Conservation (phyloP, 2,329 filamentous ascomycete species). For the Coccinonectria pachysandricola region DNA sequence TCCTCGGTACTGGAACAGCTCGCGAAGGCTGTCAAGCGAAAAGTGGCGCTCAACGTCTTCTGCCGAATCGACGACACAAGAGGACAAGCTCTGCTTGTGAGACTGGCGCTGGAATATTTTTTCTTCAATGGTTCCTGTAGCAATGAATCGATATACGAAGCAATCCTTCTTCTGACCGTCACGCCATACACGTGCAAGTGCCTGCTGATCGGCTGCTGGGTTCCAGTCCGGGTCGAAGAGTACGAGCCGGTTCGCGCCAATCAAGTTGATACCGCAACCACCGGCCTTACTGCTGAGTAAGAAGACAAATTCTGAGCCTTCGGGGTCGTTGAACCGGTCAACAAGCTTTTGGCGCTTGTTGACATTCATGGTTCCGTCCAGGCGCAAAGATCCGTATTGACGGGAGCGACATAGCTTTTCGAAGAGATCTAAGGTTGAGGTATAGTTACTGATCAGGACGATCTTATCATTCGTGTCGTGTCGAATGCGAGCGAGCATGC, state of each 20-base stretch:
- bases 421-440: slow-evolving; percentile 89
- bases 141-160: slow-evolving; percentile 99
- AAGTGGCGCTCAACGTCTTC: slow-evolving; percentile 98
- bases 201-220: slow-evolving; percentile 93
- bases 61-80: slow-evolving; percentile 89
- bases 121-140: slow-evolving; percentile 94
- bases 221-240: slow-evolving; percentile 99
- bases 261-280: slow-evolving; percentile 91
- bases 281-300: slow-evolving; percentile 94
- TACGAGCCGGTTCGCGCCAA: slow-evolving; percentile 87
- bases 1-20: slow-evolving; percentile 85
- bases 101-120: slow-evolving; percentile 99
- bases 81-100: slow-evolving; percentile 94
- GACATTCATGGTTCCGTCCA: slow-evolving; percentile 96
- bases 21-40: slow-evolving; percentile 77
- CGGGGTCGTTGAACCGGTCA: slow-evolving; percentile 92
- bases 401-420: slow-evolving; percentile 80
- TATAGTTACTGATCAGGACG: slow-evolving; percentile 97
- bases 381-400: slow-evolving; percentile 73
- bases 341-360: slow-evolving; percentile 95
- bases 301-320: slow-evolving; percentile 85
- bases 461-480: slow-evolving; percentile 98
- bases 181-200: slow-evolving; percentile 93
- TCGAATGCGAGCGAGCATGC: slow-evolving; percentile 92
- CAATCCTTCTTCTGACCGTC: slow-evolving; percentile 99